A percentile compares a stretch with the other conserved stretches of the same genome.
Conservation (phyloP, 2,329 filamentous ascomycete species). For the Pseudogymnoascus sp. region DNA sequence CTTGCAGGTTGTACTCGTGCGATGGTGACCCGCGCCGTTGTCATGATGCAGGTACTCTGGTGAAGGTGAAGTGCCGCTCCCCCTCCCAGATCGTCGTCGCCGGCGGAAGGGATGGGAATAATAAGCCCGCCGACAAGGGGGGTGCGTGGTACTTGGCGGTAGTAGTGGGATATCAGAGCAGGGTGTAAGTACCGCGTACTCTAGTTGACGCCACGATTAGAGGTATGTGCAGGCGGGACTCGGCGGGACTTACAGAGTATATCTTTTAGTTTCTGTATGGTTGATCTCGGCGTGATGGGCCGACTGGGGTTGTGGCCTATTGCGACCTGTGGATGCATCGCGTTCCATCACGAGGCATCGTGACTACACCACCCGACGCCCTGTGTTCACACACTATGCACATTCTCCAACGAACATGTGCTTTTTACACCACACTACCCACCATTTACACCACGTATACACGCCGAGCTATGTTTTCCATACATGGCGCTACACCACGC, state of each 20-base stretch:
- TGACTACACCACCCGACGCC: slow-evolving; percentile 1
- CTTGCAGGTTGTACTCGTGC: not conserved
- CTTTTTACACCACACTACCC: not conserved
- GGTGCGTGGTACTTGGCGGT: not conserved
- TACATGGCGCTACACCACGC: not conserved
- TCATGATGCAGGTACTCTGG: slow-evolving; percentile 3
- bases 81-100: not conserved
- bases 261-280: not conserved
- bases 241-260: not conserved
- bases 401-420: not conserved
- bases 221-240: not conserved
- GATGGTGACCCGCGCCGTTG: slow-evolving; percentile 8
- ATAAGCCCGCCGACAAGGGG: not conserved
- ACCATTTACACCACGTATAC: not conserved
- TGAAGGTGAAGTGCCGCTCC: slow-evolving; percentile 4
- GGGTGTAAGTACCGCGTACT: not conserved
- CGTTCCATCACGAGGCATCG: not conserved
- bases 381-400: not conserved
- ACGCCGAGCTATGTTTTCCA: not conserved
- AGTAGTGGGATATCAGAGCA: not conserved
- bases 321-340: slow-evolving; percentile 1
- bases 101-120: slow-evolving; percentile 3
- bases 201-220: slow-evolving; percentile 1
- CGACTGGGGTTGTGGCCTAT: not conserved
- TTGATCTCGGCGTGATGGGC: not conserved